Base-by-base conservation (phyloP, 2,329 filamentous ascomycete species). In the Periconia digitata region DNA sequence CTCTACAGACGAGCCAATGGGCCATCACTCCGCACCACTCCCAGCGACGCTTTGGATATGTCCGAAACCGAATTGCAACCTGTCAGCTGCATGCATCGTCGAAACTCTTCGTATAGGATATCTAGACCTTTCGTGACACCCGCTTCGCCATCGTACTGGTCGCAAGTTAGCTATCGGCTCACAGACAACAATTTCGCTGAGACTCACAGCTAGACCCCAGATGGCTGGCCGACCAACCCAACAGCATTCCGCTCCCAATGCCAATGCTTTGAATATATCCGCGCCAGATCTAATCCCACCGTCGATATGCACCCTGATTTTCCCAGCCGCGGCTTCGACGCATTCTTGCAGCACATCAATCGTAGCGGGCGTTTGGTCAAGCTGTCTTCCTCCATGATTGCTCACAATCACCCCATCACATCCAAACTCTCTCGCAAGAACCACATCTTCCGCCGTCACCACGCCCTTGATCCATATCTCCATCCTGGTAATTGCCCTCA, bases 231-330 rank as follows among this genome's bases (percentile, higher is more conserved):
- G 44, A 1, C 69, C 69, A 5, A 72, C 49, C 44, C 92, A 94
- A 1, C 97, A 91, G 38, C 90, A 92, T 64, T 84, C 89, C 20
- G 92, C 94, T 32, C 94, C 94, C 0, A 97, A 80, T 66, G 91
- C 96, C 8, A 97, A 77, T 12, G 92, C 92, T 76, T 97, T 97
- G 72, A 97, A 83, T 51, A 97, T 91, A 70, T 97, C 94, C 0
- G 92, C 95, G 6, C 87, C 91, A 38, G 92, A 84, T 36, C 92
- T 83, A 38, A 96, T 80, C 37, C 92, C 92, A 18, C 94, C 92
- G 69, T 97, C 94, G 42, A 97, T 78, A 72, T 83, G 97, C 16
- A 97, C 80, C 67, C 96, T 91, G 1, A 65, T 59, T 17, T 52
- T 62, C 6, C 51, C 54, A 1, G 44, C 47, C 44, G 95, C 86